These are phyloP conservation scores for Bonia amplexicaulis DNA, from an alignment of 176 grass and related monocot genomes.

Conservation along the genomic window DNA sequence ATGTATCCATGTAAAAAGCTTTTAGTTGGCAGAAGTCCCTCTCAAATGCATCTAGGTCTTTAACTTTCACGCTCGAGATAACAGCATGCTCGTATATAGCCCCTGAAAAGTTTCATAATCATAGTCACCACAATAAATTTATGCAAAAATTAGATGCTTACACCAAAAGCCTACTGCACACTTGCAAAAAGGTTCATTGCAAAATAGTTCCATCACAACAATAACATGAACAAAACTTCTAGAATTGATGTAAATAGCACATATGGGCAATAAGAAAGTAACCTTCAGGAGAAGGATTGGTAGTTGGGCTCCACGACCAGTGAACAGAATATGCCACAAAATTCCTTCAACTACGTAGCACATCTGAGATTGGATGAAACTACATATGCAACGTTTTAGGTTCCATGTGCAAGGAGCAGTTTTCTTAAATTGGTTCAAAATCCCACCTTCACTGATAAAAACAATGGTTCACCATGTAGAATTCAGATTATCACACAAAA, in stretches of 20 bases:
- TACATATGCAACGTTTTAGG: neutral
- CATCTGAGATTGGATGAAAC: neutral
- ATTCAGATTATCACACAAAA: neutral
- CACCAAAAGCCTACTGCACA: neutral
- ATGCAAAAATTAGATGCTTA: neutral
- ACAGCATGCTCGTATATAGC: constrained; percentile 71
- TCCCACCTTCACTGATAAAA: neutral
- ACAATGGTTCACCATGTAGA: neutral
- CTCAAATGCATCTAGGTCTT: constrained; percentile 63
- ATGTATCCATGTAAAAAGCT: constrained; percentile 65
- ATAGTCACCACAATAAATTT: neutral
- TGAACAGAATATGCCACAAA: neutral
- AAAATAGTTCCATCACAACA: neutral
- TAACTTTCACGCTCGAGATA: constrained; percentile 55
- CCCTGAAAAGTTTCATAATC: constrained; percentile 43
- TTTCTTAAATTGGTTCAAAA: neutral
- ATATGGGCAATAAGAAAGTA: neutral
- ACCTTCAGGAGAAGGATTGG: neutral
- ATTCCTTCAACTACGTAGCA: neutral
- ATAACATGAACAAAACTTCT: neutral
- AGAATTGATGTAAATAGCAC: neutral
- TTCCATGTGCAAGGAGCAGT: neutral
- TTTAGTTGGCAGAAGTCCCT: constrained; percentile 61
- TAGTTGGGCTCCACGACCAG: neutral
- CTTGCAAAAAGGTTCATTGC: neutral